Base-by-base conservation (phyloP, 2,329 filamentous ascomycete species). In the Acrocalymma vagum region DNA sequence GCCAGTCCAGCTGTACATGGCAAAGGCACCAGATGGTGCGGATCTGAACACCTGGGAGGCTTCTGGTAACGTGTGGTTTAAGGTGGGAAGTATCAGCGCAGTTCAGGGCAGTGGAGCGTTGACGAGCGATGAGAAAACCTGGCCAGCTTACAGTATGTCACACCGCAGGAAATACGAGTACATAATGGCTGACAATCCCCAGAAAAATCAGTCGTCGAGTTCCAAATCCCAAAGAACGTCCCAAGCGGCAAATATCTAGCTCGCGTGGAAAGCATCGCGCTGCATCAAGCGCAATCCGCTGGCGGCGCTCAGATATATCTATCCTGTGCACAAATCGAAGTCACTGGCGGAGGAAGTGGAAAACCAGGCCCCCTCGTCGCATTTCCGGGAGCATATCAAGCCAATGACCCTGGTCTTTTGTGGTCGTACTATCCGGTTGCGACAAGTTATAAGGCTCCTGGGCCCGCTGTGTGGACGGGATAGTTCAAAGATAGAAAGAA, bases 1-100 rank as follows among this genome's bases (percentile, higher is more conserved):
- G 2, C 79, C 79, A 11, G 77, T 77, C 3, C 65, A 80, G 48
- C 78, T 78, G 2, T 82, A 82, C 55, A 71, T 82, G 42, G 80
- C 80, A 53, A 80, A 78, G 57, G 78, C 62, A 11, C 64, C 64
- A 3, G 53, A 55, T 18, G 43, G 42, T 21, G 48, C 48, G 9
- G 44, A 60, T 28, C 51, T 62, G 13, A 59, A 60, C 24, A 57
- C 55, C 2, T 66, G 62, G 62, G 56, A 63, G 28, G 44, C 54
- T 3, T 21, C 45, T 8, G 63, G 62, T 0, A 61, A 60, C 28
- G 60, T 67, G 6, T 67, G 64, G 63, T 66, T 67, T 45, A 67
- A 65, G 29, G 56, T 46, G 3, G 53, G 45, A 10, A 53, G 49
- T 26, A 59, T 62, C 9, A 51, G 46, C 34, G 56, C 62, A 7